phyloP scores from a whole-genome alignment of 148 eudicot genomes.

The Vaccinium myrtillus region DNA sequence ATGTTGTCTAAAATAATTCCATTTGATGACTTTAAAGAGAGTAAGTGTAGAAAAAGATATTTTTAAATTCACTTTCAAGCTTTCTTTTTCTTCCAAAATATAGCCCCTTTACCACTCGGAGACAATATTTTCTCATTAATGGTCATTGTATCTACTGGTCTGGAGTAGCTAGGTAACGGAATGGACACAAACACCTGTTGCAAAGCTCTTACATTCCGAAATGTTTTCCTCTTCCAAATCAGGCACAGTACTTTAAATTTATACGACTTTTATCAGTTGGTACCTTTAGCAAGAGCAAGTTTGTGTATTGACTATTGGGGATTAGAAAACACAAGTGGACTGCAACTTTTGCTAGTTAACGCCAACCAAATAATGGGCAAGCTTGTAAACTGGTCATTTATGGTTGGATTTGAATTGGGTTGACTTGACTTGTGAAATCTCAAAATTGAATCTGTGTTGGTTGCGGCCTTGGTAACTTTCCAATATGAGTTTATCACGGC shows the following conservation, averaged over 20 bases:
- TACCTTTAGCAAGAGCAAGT: not conserved
- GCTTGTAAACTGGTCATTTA: not conserved
- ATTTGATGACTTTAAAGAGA: not conserved
- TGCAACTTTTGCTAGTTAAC: not conserved
- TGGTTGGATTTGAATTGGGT: not conserved
- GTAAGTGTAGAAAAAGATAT: not conserved
- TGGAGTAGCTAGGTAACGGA: not conserved
- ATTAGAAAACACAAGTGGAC: not conserved
- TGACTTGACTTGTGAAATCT: slow-evolving; percentile 4
- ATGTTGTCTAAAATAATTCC: not conserved
- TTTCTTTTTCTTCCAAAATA: not conserved
- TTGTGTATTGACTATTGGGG: not conserved
- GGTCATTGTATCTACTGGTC: not conserved
- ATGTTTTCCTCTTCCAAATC: not conserved
- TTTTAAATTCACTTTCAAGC: not conserved
- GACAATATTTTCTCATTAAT: not conserved
- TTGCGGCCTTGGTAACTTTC: not conserved
- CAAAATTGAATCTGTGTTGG: not conserved
- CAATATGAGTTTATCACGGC: not conserved
- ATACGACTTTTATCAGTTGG: not conserved
- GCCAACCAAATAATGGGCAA: not conserved
- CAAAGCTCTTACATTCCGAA: not conserved
- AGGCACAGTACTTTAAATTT: not conserved
- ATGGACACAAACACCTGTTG: not conserved
- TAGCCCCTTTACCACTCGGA: not conserved